Percentiles rank a stretch among this genome's conserved stretches.
These are phyloP conservation scores for Arthrobotrys pseudoclavata DNA, from an alignment of 2,329 filamentous ascomycete genomes.

Conservation along the genomic window DNA sequence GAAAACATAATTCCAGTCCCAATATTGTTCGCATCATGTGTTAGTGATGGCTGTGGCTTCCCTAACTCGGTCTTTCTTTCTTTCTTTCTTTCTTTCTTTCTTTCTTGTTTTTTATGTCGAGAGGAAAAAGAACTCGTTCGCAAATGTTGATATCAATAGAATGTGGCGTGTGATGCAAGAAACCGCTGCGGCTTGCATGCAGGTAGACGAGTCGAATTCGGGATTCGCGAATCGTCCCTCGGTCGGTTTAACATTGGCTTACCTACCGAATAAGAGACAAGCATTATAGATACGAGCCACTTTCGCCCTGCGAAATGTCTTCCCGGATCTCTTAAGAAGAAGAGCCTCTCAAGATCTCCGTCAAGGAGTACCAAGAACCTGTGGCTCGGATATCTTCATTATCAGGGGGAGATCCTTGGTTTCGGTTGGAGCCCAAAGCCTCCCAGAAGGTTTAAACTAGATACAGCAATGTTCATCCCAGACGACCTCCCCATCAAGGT, in stretches of 20 bases:
- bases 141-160: conserved; percentile 20
- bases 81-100: neutral
- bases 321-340: conserved; percentile 40
- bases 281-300: conserved; percentile 30
- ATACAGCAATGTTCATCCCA: conserved; percentile 13
- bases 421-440: conserved; percentile 53
- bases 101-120: neutral
- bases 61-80: neutral
- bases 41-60: neutral
- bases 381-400: conserved; percentile 43
- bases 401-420: conserved; percentile 50
- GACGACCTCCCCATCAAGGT: conserved; percentile 17
- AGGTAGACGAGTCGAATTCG: conserved; percentile 31
- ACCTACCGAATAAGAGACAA: conserved; percentile 15
- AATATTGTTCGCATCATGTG: neutral
- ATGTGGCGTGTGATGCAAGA: conserved; percentile 25
- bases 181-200: conserved; percentile 26
- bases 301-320: conserved; percentile 5
- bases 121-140: neutral
- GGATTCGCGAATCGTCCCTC: conserved; percentile 44
- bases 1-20: conserved; percentile 1
- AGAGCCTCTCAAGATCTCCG: conserved; percentile 51
- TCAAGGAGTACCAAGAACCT: conserved; percentile 37
- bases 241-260: conserved; percentile 34
- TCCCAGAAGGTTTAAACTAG: conserved; percentile 23